Conservation (phyloP, 352 stramenopile genomes). For the Pythium scleroteichum region DNA sequence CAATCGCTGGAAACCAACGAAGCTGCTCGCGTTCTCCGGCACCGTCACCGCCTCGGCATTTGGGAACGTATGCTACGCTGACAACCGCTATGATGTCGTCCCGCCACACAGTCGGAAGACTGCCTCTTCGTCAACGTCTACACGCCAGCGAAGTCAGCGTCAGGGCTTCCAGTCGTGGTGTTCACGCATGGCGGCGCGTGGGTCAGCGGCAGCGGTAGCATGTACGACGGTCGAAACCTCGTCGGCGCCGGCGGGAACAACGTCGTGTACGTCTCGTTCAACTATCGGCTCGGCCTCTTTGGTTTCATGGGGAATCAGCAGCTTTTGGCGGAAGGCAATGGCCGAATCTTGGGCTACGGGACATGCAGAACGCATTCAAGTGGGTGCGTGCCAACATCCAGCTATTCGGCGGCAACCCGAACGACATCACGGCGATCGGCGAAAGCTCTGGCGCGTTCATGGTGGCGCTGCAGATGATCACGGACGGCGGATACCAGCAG, state of each 20-base stretch:
- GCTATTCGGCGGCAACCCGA: constrained; percentile 37
- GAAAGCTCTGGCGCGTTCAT: constrained; percentile 11
- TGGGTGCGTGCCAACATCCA: constrained; percentile 40
- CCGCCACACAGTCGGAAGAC: constrained; percentile 24
- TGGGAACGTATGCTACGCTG: constrained; percentile 13
- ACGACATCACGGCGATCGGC: constrained; percentile 36
- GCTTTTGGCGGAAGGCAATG: constrained; percentile 33
- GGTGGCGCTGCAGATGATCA: constrained; percentile 12
- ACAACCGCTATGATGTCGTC: background rate
- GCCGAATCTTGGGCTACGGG: constrained; percentile 30
- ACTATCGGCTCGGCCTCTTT: constrained; percentile 38
- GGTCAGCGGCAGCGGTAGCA: constrained; percentile 16
- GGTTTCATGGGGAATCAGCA: constrained; percentile 25
- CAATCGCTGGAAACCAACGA: background rate
- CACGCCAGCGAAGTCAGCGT: constrained; percentile 20
- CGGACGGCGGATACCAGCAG: constrained; percentile 11
- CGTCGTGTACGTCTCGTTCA: constrained; percentile 39
- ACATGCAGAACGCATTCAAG: constrained; percentile 32
- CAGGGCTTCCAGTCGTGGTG: constrained; percentile 37
- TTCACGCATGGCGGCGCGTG: constrained; percentile 36
- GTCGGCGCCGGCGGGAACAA: constrained; percentile 19
- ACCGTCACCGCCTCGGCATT: constrained; percentile 12
- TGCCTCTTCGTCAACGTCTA: constrained; percentile 43
- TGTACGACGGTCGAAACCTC: constrained; percentile 12
- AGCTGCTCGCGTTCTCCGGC: background rate